Conservation (phyloP, 495 filamentous ascomycete species). For the Hypoxylon fragiforme region DNA sequence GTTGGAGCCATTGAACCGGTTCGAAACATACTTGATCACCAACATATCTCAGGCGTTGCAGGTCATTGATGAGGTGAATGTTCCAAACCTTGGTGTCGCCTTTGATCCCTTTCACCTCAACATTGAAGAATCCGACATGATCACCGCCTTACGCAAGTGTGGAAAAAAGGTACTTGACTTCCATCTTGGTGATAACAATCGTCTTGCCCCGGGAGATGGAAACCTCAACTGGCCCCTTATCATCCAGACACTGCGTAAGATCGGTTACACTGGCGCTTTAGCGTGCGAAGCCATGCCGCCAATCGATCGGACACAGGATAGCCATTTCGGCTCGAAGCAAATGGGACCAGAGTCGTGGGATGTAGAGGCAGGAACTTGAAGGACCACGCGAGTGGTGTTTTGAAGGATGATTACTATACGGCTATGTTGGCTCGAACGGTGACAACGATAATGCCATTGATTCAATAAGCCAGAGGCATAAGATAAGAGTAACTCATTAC, state of each 20-base stretch:
- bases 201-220: slow-evolving; percentile 33
- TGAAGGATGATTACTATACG: slow-evolving; percentile 34
- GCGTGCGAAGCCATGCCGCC: slow-evolving; percentile 36
- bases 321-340: slow-evolving; percentile 19
- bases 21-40: slow-evolving; percentile 37
- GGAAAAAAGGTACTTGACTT: slow-evolving; percentile 29
- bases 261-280: slow-evolving; percentile 32
- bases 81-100: slow-evolving; percentile 30
- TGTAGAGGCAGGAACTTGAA: slow-evolving; percentile 29
- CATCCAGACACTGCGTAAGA: slow-evolving; percentile 24
- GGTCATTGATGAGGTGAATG: slow-evolving; percentile 25
- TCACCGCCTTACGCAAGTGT: slow-evolving; percentile 28
- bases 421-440: slow-evolving; percentile 29
- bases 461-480: neutral
- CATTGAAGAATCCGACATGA: slow-evolving; percentile 34
- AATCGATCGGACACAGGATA: slow-evolving; percentile 30
- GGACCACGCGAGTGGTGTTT: slow-evolving; percentile 36
- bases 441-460: slow-evolving; percentile 29
- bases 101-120: slow-evolving; percentile 38
- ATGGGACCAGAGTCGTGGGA: slow-evolving; percentile 24
- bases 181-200: slow-evolving; percentile 37
- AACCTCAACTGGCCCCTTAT: slow-evolving; percentile 31
- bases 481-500: neutral
- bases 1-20: slow-evolving; percentile 36
- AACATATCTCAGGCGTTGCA: slow-evolving; percentile 30